A percentile compares a stretch with the other conserved stretches of the same genome.
These are phyloP conservation scores for Globisporangium irregulare DNA, from an alignment of 352 stramenopile species.

Conservation along the genomic window DNA sequence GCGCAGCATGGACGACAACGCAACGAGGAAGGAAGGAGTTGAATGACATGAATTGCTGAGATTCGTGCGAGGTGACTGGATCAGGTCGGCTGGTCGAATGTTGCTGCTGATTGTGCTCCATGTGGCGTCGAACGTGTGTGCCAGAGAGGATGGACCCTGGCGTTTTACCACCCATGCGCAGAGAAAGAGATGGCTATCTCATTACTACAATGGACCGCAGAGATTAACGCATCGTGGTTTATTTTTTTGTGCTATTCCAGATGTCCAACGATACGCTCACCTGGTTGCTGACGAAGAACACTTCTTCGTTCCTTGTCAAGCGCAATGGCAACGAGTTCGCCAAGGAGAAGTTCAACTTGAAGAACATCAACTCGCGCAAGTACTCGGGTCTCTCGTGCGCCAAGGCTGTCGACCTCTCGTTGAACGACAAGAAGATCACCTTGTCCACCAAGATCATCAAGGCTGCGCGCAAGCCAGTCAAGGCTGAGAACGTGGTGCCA, in stretches of 20 bases:
- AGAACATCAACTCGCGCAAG: slow-evolving; percentile 95
- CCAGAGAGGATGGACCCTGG: background rate
- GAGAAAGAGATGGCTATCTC: background rate
- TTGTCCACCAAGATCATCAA: slow-evolving; percentile 84
- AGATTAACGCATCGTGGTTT: background rate
- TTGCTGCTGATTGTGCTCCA: background rate
- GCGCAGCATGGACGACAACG: no score
- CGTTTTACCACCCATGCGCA: background rate
- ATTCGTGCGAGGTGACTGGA: background rate
- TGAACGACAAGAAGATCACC: slow-evolving; percentile 86
- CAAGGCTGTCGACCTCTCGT: slow-evolving; percentile 91
- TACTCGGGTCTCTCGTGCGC: slow-evolving; percentile 94
- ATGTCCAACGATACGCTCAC: slow-evolving; percentile 93
- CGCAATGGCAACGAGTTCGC: slow-evolving; percentile 88
- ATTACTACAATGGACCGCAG: background rate
- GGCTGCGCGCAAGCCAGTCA: slow-evolving; percentile 62
- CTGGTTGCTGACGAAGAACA: slow-evolving; percentile 96
- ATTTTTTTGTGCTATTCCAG: slow-evolving; percentile 21
- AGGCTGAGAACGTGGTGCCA: slow-evolving; percentile 67
- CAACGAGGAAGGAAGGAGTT: background rate
- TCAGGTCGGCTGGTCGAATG: background rate
- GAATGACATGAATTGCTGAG: background rate
- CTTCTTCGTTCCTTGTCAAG: slow-evolving; percentile 96
- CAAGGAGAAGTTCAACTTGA: slow-evolving; percentile 95
- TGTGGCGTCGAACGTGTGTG: background rate